Evolutionary conservation across 2,329 filamentous ascomycete genomes (phyloP).

Genomic region (Ophiocordyceps robertsii): DNA sequence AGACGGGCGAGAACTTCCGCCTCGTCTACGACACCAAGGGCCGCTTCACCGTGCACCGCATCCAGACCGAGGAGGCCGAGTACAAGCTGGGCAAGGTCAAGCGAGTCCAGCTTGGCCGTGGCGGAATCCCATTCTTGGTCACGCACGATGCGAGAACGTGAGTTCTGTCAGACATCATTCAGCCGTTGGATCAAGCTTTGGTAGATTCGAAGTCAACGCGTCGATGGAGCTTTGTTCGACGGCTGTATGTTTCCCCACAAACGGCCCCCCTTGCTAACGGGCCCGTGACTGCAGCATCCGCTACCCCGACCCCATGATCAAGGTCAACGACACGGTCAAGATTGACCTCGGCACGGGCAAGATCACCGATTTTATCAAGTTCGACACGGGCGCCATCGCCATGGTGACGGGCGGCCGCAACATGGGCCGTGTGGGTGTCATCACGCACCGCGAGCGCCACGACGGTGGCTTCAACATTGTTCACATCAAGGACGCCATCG

Average conservation of each 20-base stretch:
- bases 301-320: slow-evolving; percentile 96
- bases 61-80: slow-evolving; percentile 95
- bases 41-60: slow-evolving; percentile 99
- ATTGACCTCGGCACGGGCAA: slow-evolving; percentile 94
- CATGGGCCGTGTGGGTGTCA: slow-evolving; percentile 99
- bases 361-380: slow-evolving; percentile 96
- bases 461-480: slow-evolving; percentile 99
- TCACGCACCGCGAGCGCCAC: slow-evolving; percentile 99
- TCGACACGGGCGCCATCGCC: slow-evolving; percentile 94
- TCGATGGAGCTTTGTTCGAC: slow-evolving; percentile 24
- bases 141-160: slow-evolving; percentile 99
- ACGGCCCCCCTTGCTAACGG: slow-evolving; percentile 22
- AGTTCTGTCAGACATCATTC: slow-evolving; percentile 97
- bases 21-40: slow-evolving; percentile 99
- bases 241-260: slow-evolving; percentile 36
- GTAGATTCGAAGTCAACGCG: slow-evolving; percentile 36
- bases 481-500: slow-evolving; percentile 99
- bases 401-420: slow-evolving; percentile 99
- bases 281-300: slow-evolving; percentile 59
- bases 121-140: slow-evolving; percentile 99
- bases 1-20: slow-evolving; percentile 99
- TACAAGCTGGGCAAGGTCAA: slow-evolving; percentile 99
- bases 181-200: slow-evolving; percentile 99
- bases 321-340: slow-evolving; percentile 99
- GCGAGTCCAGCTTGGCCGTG: slow-evolving; percentile 97